Evolutionary conservation across 495 filamentous ascomycete genomes (phyloP), one percentile per base, ranked within the genome.

Genomic region (Bathelium albidoporum): DNA sequence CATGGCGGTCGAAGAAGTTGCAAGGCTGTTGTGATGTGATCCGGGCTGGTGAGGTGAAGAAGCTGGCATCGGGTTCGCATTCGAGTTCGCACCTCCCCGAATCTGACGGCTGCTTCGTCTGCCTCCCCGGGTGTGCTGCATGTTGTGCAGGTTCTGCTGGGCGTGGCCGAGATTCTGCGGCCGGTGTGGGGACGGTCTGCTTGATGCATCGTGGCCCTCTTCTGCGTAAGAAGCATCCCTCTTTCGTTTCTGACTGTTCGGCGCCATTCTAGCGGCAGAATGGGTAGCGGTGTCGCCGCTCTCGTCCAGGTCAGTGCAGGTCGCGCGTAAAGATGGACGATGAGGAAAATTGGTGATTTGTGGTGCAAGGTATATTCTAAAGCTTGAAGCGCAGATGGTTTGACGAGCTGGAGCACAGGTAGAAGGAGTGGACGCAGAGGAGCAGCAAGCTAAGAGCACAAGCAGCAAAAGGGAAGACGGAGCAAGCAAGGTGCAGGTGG

Each of bases 161-260:
- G 82, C 85, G 70, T 85, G 78, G 67, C 77, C 75, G 65, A 85
- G 69, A 60, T 81, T 81, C 59, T 82, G 79, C 43, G 85, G 85
- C 41, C 83, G 80, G 76, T 88, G 83, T 60, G 85, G 85, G 62
- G 85, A 87, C 59, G 85, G 83, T 65, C 85, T 61, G 63, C 60
- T 78, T 62, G 73, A 70, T 49, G 73, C 73, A 66, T 85, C 81
- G 41, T 69, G 26, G 49, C 24, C 24, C 2, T 55, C 49, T 26
- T 55, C 49, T 28, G 49, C 12, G 29, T 3, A 55, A 24, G 49
- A 28, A 11, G 24, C 2, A 24, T 55, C 49, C 49, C 49, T 26
- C 49, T 55, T 55, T 16, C 49, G 4, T 16, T 55, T 55, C 49
- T 55, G 49, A 29, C 16, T 26, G 24, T 55, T 55, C 24, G 49